These are phyloP conservation scores for Penicillium pancosmium DNA, from an alignment of 495 filamentous ascomycete genomes.

Conservation along the genomic window DNA sequence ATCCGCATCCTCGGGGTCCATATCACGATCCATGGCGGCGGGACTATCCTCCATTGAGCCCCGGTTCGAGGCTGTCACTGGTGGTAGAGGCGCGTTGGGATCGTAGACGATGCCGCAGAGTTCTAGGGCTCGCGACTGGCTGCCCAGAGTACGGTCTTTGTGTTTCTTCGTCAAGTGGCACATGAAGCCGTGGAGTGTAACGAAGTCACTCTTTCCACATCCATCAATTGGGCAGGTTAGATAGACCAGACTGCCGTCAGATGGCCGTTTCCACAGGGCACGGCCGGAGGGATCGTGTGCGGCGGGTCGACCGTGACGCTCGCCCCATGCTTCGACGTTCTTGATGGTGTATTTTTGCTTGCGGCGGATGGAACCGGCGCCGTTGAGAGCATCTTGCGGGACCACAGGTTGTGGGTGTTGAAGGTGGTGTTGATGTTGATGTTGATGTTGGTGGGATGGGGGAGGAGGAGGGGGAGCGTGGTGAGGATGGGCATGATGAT, in stretches of 20 bases:
- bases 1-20: conserved; percentile 36
- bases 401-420: conserved; percentile 34
- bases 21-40: conserved; percentile 34
- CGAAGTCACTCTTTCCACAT: conserved; percentile 51
- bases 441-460: conserved; percentile 11
- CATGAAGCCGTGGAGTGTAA: conserved; percentile 53
- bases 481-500: conserved; percentile 14
- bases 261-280: conserved; percentile 50
- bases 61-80: conserved; percentile 38
- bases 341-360: conserved; percentile 57
- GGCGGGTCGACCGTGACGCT: conserved; percentile 50
- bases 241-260: conserved; percentile 50
- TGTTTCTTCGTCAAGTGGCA: conserved; percentile 55
- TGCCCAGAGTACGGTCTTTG: conserved; percentile 51
- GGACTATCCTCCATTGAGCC: conserved; percentile 45
- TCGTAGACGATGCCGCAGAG: conserved; percentile 50
- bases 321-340: conserved; percentile 54
- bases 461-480: conserved; percentile 6
- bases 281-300: conserved; percentile 49
- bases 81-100: conserved; percentile 44
- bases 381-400: conserved; percentile 33
- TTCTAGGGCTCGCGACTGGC: conserved; percentile 49
- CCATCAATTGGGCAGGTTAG: conserved; percentile 47
- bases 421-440: conserved; percentile 17
- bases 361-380: conserved; percentile 39